A percentile compares a stretch with the other conserved stretches of the same genome.
Conservation (phyloP, 179 eudicot species). For the Camellia oleifera region DNA sequence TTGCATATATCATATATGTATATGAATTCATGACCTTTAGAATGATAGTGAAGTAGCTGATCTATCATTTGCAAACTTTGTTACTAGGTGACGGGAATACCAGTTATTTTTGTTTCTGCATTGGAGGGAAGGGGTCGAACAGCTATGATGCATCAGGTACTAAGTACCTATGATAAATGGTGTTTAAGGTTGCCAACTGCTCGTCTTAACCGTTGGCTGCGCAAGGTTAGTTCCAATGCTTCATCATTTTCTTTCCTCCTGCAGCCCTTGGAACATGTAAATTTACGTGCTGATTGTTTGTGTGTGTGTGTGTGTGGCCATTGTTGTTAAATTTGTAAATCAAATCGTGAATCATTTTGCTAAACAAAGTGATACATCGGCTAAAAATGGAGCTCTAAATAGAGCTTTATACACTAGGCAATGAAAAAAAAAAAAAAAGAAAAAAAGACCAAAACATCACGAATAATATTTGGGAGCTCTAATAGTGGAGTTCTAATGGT, state of each 20-base stretch:
- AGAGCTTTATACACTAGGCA: too few species aligned
- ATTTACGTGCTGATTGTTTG: neutral
- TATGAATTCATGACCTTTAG: neutral
- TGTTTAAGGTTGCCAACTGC: slow-evolving; percentile 84
- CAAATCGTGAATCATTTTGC: too few species aligned
- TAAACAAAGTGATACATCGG: too few species aligned
- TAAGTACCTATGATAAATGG: slow-evolving; percentile 88
- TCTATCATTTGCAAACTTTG: neutral
- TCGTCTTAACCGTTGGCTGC: slow-evolving; percentile 90
- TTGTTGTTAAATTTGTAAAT: too few species aligned
- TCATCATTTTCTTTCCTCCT: neutral
- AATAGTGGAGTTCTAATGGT: too few species aligned
- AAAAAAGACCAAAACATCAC: too few species aligned
- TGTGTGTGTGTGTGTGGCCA: neutral
- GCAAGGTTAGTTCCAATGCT: slow-evolving; percentile 48
- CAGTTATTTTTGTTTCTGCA: slow-evolving; percentile 87
- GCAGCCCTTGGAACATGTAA: neutral
- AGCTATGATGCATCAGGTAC: slow-evolving; percentile 70
- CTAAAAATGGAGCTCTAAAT: too few species aligned
- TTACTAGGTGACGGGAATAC: slow-evolving; percentile 84
- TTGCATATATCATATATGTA: neutral
- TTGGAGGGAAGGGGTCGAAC: slow-evolving; percentile 75
- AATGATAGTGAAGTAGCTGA: slow-evolving; percentile 2
- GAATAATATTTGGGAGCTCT: too few species aligned
- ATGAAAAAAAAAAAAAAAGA: too few species aligned